Percentiles rank a stretch among this genome's conserved stretches.
Evolutionary conservation across 2,329 filamentous ascomycete genomes (phyloP).

Genomic region (Calonectria pteridis): DNA sequence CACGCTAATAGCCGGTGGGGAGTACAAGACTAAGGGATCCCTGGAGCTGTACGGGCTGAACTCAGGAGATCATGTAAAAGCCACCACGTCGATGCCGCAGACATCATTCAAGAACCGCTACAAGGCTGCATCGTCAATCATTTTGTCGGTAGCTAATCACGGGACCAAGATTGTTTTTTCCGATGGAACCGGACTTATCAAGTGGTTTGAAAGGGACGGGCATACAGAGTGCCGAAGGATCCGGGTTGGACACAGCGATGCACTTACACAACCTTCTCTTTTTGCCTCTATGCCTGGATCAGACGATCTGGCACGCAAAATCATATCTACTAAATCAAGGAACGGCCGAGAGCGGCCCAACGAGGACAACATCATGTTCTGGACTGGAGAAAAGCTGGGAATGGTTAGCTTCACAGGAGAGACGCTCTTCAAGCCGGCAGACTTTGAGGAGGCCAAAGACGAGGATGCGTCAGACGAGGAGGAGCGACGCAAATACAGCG

Average conservation of each 20-base stretch:
- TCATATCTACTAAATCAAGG: conserved; percentile 71
- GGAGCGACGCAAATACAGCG: conserved; percentile 72
- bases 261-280: conserved; percentile 59
- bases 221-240: conserved; percentile 68
- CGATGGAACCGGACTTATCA: conserved; percentile 85
- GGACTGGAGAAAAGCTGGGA: conserved; percentile 89
- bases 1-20: conserved; percentile 84
- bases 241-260: conserved; percentile 68
- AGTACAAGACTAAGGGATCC: conserved; percentile 92
- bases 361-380: conserved; percentile 80
- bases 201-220: conserved; percentile 92
- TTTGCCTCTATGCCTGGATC: conserved; percentile 66
- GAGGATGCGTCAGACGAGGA: conserved; percentile 61
- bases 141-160: conserved; percentile 85
- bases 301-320: conserved; percentile 84
- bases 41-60: conserved; percentile 84
- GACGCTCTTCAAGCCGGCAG: conserved; percentile 61
- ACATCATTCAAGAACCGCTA: conserved; percentile 82
- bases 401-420: conserved; percentile 73
- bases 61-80: conserved; percentile 44
- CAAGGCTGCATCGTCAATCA: conserved; percentile 82
- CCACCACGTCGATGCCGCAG: conserved; percentile 50
- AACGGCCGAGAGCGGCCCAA: conserved; percentile 53
- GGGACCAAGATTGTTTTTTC: conserved; percentile 86
- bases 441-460: conserved; percentile 64